Conservation (phyloP, 2,329 filamentous ascomycete genomes). For the Trichoderma polysporum region DNA sequence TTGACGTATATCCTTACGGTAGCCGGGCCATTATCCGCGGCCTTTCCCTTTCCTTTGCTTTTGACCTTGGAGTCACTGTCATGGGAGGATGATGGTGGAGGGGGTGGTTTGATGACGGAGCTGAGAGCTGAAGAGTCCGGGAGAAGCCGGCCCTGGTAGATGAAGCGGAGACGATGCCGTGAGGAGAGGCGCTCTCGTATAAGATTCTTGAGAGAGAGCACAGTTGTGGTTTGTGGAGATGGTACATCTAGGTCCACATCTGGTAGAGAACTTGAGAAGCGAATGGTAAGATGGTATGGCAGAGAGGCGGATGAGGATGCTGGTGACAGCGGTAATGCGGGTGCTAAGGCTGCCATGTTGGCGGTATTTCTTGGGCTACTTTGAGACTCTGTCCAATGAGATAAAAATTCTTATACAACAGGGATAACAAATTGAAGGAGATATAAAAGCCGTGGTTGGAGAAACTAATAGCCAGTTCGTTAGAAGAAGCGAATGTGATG, state of each 20-base stretch:
- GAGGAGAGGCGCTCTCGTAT: constrained; percentile 73
- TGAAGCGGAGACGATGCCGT: constrained; percentile 76
- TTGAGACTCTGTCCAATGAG: background rate
- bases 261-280: constrained; percentile 82
- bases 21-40: constrained; percentile 40
- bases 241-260: constrained; percentile 79
- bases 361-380: constrained; percentile 28
- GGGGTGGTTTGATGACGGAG: constrained; percentile 63
- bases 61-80: constrained; percentile 32
- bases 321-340: background rate
- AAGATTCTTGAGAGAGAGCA: constrained; percentile 75
- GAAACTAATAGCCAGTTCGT: background rate
- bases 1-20: constrained; percentile 75
- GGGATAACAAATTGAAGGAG: too few species aligned
- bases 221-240: constrained; percentile 65
- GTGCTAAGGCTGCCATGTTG: constrained; percentile 28
- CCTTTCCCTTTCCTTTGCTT: constrained; percentile 55
- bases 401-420: background rate
- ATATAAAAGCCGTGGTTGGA: background rate
- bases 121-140: constrained; percentile 69
- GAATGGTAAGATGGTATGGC: constrained; percentile 75
- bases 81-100: constrained; percentile 53
- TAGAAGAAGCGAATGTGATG: background rate
- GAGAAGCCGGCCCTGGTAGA: constrained; percentile 85
- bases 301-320: constrained; percentile 27